A percentile compares a stretch with the other conserved stretches of the same genome.
phyloP scores from a whole-genome alignment of 2,329 filamentous ascomycete genomes.

The Apiospora rasikravindrae region DNA sequence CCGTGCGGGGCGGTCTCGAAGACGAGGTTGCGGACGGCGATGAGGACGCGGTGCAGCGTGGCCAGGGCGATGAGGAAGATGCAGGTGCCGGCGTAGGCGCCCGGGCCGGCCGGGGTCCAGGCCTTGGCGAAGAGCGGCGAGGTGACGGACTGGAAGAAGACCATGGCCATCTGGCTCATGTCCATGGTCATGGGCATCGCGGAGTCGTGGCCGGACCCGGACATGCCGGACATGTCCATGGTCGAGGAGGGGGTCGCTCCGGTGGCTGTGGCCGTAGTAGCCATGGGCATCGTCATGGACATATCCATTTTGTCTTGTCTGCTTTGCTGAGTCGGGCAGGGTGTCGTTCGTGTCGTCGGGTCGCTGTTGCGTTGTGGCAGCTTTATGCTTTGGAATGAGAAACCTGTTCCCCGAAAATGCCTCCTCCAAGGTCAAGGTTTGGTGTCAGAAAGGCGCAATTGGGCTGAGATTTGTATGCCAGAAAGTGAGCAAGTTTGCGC shows the following conservation, averaged over 20 bases:
- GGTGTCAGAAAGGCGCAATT: not conserved
- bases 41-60: slow-evolving; percentile 69
- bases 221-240: slow-evolving; percentile 19
- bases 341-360: not conserved
- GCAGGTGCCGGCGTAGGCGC: slow-evolving; percentile 85
- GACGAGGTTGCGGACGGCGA: slow-evolving; percentile 54
- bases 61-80: slow-evolving; percentile 86
- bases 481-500: not conserved
- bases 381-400: not conserved
- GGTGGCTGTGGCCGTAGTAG: not conserved
- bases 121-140: slow-evolving; percentile 69
- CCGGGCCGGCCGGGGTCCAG: slow-evolving; percentile 76
- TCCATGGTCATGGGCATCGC: slow-evolving; percentile 24
- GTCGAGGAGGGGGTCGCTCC: not conserved
- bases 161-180: slow-evolving; percentile 38
- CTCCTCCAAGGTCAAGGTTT: not conserved
- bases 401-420: not conserved
- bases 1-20: slow-evolving; percentile 7
- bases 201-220: not conserved
- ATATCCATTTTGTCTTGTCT: slow-evolving; percentile 20
- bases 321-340: not conserved
- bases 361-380: no score
- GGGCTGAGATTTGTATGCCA: not conserved
- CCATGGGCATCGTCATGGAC: slow-evolving; percentile 17
- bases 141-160: slow-evolving; percentile 61